These are phyloP conservation scores for Gracilaria domingensis DNA, from an alignment of 23 red algal species.

Conservation along the genomic window DNA sequence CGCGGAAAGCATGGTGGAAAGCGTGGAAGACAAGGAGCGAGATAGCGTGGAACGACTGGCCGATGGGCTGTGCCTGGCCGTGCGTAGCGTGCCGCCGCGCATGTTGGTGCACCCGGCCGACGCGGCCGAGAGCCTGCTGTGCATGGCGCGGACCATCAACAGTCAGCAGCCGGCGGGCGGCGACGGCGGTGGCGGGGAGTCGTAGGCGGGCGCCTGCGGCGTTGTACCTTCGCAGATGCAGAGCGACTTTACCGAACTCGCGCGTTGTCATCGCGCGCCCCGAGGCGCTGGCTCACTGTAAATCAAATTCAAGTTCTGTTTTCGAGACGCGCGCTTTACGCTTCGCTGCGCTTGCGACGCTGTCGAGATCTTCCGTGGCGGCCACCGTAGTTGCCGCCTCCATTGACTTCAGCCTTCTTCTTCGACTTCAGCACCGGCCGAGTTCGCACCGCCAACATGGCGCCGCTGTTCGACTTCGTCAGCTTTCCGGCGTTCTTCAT, in stretches of 20 bases:
- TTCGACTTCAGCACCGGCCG: neutral
- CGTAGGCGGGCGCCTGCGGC: neutral
- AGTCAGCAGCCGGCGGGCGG: neutral
- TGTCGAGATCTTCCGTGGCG: neutral
- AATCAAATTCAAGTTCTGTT: conserved; percentile 15
- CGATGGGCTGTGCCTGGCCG: conserved; percentile 17
- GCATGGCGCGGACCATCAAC: conserved; percentile 32
- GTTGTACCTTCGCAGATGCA: too few species aligned
- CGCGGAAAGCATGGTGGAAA: conserved; percentile 37
- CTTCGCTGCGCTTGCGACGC: too few species aligned
- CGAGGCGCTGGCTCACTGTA: conserved; percentile 9
- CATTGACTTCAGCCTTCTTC: neutral
- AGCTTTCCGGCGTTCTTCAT: conserved; percentile 55
- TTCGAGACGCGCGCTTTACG: neutral
- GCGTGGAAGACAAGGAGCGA: conserved; percentile 60
- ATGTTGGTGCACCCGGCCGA: conserved; percentile 48
- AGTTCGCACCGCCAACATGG: neutral
- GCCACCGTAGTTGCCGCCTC: too few species aligned
- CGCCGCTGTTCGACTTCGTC: conserved; percentile 43
- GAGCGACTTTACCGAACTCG: neutral
- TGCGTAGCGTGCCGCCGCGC: conserved; percentile 29
- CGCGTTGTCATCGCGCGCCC: too few species aligned
- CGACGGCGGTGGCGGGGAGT: neutral
- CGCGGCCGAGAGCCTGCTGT: conserved; percentile 22
- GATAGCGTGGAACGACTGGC: conserved; percentile 54